These are phyloP conservation scores for Linderniella brevidens DNA, from an alignment of 257 asterid genomes.

Conservation along the genomic window DNA sequence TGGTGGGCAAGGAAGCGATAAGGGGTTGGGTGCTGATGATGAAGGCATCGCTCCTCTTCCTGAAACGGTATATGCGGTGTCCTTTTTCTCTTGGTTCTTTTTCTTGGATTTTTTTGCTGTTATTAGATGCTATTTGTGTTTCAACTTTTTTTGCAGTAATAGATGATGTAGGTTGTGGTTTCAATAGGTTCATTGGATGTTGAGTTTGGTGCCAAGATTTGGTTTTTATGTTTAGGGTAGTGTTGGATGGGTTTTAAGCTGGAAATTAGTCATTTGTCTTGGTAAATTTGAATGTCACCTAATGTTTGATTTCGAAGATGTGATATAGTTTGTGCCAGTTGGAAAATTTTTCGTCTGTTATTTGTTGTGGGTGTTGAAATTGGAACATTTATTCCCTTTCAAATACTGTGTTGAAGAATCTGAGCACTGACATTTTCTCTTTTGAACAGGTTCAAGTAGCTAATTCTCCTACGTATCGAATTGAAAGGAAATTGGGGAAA, in stretches of 20 bases:
- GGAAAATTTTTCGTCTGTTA: background rate
- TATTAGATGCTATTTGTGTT: background rate
- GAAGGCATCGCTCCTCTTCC: slow-evolving; percentile 77
- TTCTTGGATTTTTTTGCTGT: background rate
- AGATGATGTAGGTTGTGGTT: too few species aligned
- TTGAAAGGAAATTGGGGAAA: slow-evolving; percentile 71
- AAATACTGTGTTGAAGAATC: background rate
- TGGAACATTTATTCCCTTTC: background rate
- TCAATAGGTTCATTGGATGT: too few species aligned
- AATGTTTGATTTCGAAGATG: too few species aligned
- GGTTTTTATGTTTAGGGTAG: too few species aligned
- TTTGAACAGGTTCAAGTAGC: slow-evolving; percentile 72
- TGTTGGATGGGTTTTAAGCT: too few species aligned
- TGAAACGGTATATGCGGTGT: slow-evolving; percentile 30
- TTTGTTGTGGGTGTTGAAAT: background rate
- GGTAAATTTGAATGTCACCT: too few species aligned
- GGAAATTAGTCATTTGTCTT: too few species aligned
- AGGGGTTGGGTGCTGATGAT: slow-evolving; percentile 44
- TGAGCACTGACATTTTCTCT: slow-evolving; percentile 1
- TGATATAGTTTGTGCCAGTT: too few species aligned
- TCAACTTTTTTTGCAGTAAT: background rate
- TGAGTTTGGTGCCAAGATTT: too few species aligned
- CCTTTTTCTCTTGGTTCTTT: background rate
- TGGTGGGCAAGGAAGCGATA: slow-evolving; percentile 39
- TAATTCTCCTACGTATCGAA: slow-evolving; percentile 61